phyloP scores from a whole-genome alignment of 495 filamentous ascomycete genomes.

The Aspergillus nanangensis region DNA sequence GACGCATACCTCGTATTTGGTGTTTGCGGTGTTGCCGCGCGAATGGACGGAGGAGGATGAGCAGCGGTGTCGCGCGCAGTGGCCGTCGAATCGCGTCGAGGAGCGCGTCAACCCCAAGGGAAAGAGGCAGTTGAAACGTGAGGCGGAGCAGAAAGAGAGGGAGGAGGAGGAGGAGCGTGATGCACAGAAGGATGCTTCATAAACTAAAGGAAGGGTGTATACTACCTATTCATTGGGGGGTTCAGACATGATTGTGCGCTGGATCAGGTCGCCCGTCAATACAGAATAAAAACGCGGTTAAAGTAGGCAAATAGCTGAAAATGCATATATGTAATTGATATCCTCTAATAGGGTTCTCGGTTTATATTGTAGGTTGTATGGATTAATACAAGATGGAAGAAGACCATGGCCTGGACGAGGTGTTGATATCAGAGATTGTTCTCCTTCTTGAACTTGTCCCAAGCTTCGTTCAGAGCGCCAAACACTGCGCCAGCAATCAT shows the following conservation, averaged over 20 bases:
- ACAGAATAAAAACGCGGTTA: too few species aligned
- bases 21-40: constrained; percentile 84
- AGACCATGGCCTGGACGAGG: too few species aligned
- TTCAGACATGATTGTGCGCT: too few species aligned
- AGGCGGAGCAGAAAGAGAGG: constrained; percentile 46
- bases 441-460: constrained; percentile 95
- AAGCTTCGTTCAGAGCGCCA: constrained; percentile 89
- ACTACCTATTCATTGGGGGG: too few species aligned
- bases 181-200: neutral
- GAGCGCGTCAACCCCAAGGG: constrained; percentile 32
- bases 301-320: too few species aligned
- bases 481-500: constrained; percentile 94
- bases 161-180: constrained; percentile 42
- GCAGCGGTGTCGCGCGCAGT: constrained; percentile 55
- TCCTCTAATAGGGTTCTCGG: too few species aligned
- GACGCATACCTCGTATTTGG: constrained; percentile 90
- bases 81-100: constrained; percentile 43
- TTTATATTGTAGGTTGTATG: too few species aligned
- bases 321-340: too few species aligned
- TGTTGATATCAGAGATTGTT: constrained; percentile 60
- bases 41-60: constrained; percentile 86
- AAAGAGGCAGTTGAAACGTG: constrained; percentile 49
- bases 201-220: too few species aligned
- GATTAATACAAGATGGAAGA: too few species aligned
- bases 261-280: too few species aligned